Percentiles rank a stretch among this genome's conserved stretches.
Conservation (phyloP, 202 grass and related monocot genomes). For the Dendrocalamus latiflorus region DNA sequence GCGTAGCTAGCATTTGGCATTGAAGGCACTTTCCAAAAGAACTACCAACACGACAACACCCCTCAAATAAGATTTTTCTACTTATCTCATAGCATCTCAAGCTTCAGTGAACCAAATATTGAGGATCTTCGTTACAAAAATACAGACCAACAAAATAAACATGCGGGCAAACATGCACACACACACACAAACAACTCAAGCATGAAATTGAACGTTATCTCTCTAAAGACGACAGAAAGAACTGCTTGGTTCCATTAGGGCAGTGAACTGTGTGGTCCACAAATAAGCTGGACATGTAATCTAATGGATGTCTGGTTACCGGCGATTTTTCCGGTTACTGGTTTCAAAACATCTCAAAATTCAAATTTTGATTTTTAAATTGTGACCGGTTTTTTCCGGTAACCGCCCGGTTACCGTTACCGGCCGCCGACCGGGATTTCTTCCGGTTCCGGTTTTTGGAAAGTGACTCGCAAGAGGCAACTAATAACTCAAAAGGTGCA, state of each 20-base stretch:
- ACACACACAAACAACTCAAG: neutral
- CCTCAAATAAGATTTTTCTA: neutral
- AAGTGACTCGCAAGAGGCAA: neutral
- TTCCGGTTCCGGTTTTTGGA: too few species aligned
- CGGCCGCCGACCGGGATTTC: too few species aligned
- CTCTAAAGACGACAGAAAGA: neutral
- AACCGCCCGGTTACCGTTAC: too few species aligned
- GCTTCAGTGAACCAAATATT: neutral
- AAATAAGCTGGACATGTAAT: neutral
- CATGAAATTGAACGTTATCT: neutral
- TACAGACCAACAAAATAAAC: slow-evolving; percentile 8
- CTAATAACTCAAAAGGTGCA: neutral
- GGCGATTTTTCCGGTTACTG: too few species aligned
- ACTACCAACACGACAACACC: neutral
- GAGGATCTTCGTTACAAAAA: neutral
- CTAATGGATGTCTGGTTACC: neutral
- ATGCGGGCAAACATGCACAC: neutral
- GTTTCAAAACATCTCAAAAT: too few species aligned
- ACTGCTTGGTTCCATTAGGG: slow-evolving; percentile 3
- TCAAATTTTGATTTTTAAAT: too few species aligned
- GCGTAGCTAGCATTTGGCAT: neutral
- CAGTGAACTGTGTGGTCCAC: neutral
- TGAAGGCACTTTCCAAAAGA: slow-evolving; percentile 2
- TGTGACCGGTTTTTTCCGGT: too few species aligned
- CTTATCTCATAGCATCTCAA: slow-evolving; percentile 3